phyloP scores from a whole-genome alignment of 768 basidiomycete genomes.

The Steccherinum ochraceum region DNA sequence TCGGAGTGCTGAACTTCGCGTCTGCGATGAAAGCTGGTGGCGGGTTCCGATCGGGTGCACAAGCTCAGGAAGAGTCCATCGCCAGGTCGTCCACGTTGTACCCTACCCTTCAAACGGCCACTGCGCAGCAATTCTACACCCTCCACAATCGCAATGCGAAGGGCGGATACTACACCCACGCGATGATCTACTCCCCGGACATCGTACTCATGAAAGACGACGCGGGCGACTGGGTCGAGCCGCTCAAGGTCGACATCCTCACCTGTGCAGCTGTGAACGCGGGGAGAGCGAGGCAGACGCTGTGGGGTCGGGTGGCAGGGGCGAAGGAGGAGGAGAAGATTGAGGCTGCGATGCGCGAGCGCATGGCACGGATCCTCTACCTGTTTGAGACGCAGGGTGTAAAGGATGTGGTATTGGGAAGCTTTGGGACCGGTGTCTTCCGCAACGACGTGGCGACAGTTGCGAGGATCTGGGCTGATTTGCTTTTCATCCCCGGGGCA shows the following conservation, averaged over 20 bases:
- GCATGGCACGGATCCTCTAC: conserved; percentile 62
- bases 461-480: conserved; percentile 58
- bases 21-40: conserved; percentile 72
- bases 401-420: conserved; percentile 58
- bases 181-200: conserved; percentile 69
- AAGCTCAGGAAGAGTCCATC: conserved; percentile 78
- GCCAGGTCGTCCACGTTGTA: conserved; percentile 72
- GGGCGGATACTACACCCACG: conserved; percentile 66
- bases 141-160: conserved; percentile 41
- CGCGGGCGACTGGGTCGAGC: conserved; percentile 46
- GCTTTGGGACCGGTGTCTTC: conserved; percentile 78
- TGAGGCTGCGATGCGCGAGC: conserved; percentile 53
- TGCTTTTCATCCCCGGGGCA: conserved; percentile 41
- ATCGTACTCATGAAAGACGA: conserved; percentile 62
- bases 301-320: conserved; percentile 12
- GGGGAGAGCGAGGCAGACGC: conserved; percentile 32
- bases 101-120: conserved; percentile 48
- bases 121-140: conserved; percentile 55
- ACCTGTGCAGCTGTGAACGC: conserved; percentile 78
- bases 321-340: conserved; percentile 33
- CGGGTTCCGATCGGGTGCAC: conserved; percentile 65
- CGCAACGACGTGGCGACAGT: conserved; percentile 53
- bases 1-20: conserved; percentile 73
- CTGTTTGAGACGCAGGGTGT: conserved; percentile 59
- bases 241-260: conserved; percentile 57